Percentiles rank a stretch among this genome's conserved stretches.
Evolutionary conservation across 192 early-diverging fungal species (phyloP).

Genomic region (Chytriomyces hyalinus): DNA sequence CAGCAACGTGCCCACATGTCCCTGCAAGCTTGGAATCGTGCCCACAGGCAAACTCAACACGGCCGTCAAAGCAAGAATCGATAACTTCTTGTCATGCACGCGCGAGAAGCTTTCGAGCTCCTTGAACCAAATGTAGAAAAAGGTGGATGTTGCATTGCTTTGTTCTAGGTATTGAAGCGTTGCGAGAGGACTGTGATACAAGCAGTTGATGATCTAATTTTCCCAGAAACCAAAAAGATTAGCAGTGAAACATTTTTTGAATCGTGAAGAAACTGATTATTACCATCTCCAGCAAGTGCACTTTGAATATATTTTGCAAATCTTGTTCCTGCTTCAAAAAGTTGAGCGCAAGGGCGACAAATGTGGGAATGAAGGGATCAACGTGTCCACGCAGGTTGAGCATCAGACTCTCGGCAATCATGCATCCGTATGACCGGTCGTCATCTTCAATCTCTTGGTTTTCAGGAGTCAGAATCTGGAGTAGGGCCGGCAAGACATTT

Average conservation of each 20-base stretch:
- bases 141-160: conserved; percentile 17
- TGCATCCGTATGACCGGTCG: conserved; percentile 83
- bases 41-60: conserved; percentile 22
- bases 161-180: conserved; percentile 25
- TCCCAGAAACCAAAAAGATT: too few relatives aligned
- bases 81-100: conserved; percentile 40
- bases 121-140: conserved; percentile 40
- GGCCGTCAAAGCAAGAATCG: conserved; percentile 32
- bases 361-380: conserved; percentile 59
- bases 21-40: conserved; percentile 26
- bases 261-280: background rate
- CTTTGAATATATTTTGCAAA: conserved; percentile 30
- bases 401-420: conserved; percentile 84
- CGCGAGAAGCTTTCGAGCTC: conserved; percentile 31
- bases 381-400: conserved; percentile 82
- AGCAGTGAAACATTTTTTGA: background rate
- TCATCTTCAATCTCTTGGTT: conserved; percentile 76
- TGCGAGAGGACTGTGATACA: conserved; percentile 30
- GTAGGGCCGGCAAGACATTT: background rate
- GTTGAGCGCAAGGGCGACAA: conserved; percentile 31
- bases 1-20: conserved; percentile 25
- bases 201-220: conserved; percentile 26
- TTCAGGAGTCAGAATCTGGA: conserved; percentile 26
- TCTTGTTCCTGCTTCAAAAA: conserved; percentile 32
- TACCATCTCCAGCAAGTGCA: conserved; percentile 29